Evolutionary conservation across 352 stramenopile genomes (phyloP).

Genomic region (Phytophthora pinifolia): DNA sequence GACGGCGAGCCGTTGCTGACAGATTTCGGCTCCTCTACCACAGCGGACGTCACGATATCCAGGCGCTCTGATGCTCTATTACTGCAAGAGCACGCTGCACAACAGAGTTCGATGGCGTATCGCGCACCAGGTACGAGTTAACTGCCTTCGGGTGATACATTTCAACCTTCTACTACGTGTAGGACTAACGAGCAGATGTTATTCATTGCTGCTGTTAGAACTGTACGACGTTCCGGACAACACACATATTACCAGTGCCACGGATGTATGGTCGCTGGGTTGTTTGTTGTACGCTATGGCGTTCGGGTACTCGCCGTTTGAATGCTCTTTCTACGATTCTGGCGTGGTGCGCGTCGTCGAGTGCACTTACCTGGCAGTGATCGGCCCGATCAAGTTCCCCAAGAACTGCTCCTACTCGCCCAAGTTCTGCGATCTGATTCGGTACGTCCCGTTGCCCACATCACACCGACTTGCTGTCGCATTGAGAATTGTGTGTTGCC

Average conservation of each 20-base stretch:
- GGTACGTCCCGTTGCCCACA: conserved; percentile 29
- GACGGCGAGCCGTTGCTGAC: conserved; percentile 83
- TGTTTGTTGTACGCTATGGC: conserved; percentile 88
- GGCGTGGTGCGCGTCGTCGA: conserved; percentile 72
- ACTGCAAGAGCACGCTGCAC: conserved; percentile 81
- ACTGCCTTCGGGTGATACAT: background rate
- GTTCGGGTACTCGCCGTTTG: conserved; percentile 90
- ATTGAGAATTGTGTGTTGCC: conserved; percentile 13
- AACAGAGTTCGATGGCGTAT: conserved; percentile 87
- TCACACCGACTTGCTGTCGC: no score
- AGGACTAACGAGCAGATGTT: conserved; percentile 5
- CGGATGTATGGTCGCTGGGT: conserved; percentile 90
- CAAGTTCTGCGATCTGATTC: conserved; percentile 72
- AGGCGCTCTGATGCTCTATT: conserved; percentile 80
- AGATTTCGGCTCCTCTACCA: conserved; percentile 85
- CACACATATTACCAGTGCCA: conserved; percentile 66
- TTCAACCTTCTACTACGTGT: background rate
- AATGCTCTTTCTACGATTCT: conserved; percentile 80
- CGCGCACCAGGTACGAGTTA: conserved; percentile 66
- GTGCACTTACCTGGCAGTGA: conserved; percentile 86
- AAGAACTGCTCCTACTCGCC: conserved; percentile 56
- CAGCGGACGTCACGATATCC: conserved; percentile 60
- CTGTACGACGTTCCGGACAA: conserved; percentile 87
- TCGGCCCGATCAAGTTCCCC: conserved; percentile 82
- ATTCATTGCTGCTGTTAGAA: conserved; percentile 35